Evolutionary conservation across 2,329 filamentous ascomycete species (phyloP).

Genomic region (Claviceps sorghi): DNA sequence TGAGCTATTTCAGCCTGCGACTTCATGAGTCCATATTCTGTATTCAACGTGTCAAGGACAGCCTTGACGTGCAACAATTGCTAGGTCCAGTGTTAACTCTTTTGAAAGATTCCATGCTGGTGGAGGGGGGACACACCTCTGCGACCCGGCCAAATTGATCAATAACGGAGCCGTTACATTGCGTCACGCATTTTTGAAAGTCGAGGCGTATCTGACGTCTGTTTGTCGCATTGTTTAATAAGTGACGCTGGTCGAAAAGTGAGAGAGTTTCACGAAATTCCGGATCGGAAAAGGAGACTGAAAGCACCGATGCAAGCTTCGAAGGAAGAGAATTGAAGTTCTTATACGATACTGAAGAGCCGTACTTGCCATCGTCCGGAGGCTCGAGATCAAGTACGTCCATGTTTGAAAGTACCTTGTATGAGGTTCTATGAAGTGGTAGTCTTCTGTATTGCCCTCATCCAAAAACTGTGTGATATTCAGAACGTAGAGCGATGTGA

Average conservation of each 20-base stretch:
- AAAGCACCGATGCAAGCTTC: constrained; percentile 73
- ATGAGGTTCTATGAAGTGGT: neutral
- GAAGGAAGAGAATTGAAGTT: constrained; percentile 55
- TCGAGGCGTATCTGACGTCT: constrained; percentile 68
- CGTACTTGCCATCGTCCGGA: neutral
- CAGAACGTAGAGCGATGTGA: no score
- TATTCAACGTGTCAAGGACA: constrained; percentile 65
- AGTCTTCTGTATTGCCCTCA: neutral
- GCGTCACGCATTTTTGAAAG: constrained; percentile 81
- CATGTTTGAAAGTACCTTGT: neutral
- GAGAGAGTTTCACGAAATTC: constrained; percentile 77
- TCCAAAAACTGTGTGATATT: no score
- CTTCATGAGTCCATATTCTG: constrained; percentile 68
- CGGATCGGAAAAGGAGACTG: constrained; percentile 80
- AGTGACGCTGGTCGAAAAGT: constrained; percentile 56
- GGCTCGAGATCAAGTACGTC: neutral
- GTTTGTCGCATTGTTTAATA: constrained; percentile 62
- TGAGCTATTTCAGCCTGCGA: constrained; percentile 62
- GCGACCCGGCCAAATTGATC: constrained; percentile 79
- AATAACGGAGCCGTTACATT: constrained; percentile 81
- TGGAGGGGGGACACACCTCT: constrained; percentile 41
- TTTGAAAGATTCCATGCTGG: neutral
- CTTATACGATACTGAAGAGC: neutral
- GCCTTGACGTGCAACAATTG: constrained; percentile 76
- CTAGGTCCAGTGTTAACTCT: constrained; percentile 29